Base-by-base conservation (phyloP, 768 basidiomycete genomes). In the Podaxis sp. region DNA sequence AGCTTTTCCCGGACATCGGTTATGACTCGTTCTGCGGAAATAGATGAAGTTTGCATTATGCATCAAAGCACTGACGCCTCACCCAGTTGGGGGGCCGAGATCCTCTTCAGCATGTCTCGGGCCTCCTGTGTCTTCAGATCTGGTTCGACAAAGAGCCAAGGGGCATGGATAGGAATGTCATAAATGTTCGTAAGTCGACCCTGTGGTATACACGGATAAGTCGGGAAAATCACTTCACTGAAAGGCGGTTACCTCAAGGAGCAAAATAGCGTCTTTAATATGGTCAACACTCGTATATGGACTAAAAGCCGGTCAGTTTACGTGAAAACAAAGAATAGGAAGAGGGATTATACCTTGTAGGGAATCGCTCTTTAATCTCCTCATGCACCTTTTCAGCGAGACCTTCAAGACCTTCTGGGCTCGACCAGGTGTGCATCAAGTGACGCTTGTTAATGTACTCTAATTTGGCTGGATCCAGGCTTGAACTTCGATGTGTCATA, bases 361-460 rank as follows among this genome's bases (percentile, higher is more conserved):
- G 33, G 7, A 33, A 33, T 33, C 33, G 33, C 8, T 33, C 76
- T 57, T 82, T 84, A n/a, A 91, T 72, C 36, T 79, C 69, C 11
- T 76, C 75, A 43, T 82, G 83, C 13, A 85, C 82, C 58, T 86
- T 77, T 49, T 76, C 72, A 2, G 88, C 85, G 3, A 93, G 77
- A 0, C 73, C 68, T n/a, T 75, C 68, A 25, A 89, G 77, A 1
- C 84, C 33, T 13, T 80, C 74, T 2, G 82, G 74, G 5, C 77
- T 77, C 15, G 82, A 76, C 69, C 85, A 82, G 59, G 76, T 78
- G 17, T 77, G 77, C 75, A 85, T 80, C 15, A 99, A 74, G 68
- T 96, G 91, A 51, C 90, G 87, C 69, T 94, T 94, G 72, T 98
- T 98, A 58, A 98, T 76, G 70, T 89, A 93, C 67, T 89, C 87